A percentile compares a stretch with the other conserved stretches of the same genome.
Conservation (phyloP, 768 basidiomycete species). For the Termitomyces sp. region DNA sequence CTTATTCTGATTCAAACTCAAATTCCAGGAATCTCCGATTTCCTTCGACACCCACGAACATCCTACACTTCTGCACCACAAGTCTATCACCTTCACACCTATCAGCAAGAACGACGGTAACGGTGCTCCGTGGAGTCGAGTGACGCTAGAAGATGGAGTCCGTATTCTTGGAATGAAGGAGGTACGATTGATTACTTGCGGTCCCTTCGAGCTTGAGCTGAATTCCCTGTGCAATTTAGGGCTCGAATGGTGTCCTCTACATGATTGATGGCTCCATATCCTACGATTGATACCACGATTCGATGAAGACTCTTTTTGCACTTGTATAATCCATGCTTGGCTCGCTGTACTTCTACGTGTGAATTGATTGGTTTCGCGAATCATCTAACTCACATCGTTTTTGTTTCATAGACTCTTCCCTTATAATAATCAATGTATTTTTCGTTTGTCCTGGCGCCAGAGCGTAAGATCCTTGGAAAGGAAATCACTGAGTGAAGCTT, state of each 20-base stretch:
- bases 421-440: too few species aligned
- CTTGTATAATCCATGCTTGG: neutral
- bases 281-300: constrained; percentile 14
- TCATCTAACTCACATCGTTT: neutral
- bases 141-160: constrained; percentile 52
- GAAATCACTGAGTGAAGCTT: too few species aligned
- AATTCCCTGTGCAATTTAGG: constrained; percentile 27
- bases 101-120: constrained; percentile 29
- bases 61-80: constrained; percentile 56
- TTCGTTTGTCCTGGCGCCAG: too few species aligned
- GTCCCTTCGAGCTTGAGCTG: neutral
- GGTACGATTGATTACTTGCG: constrained; percentile 32
- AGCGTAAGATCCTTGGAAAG: too few species aligned
- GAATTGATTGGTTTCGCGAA: neutral
- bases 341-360: neutral
- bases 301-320: neutral
- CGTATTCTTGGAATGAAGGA: constrained; percentile 58
- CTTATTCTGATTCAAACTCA: neutral
- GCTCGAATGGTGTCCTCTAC: constrained; percentile 54
- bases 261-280: constrained; percentile 52
- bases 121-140: constrained; percentile 53
- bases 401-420: neutral
- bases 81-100: constrained; percentile 51
- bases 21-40: constrained; percentile 43
- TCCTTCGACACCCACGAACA: constrained; percentile 43